Conservation (phyloP, 176 grass and related monocot genomes). For the Otatea glauca region DNA sequence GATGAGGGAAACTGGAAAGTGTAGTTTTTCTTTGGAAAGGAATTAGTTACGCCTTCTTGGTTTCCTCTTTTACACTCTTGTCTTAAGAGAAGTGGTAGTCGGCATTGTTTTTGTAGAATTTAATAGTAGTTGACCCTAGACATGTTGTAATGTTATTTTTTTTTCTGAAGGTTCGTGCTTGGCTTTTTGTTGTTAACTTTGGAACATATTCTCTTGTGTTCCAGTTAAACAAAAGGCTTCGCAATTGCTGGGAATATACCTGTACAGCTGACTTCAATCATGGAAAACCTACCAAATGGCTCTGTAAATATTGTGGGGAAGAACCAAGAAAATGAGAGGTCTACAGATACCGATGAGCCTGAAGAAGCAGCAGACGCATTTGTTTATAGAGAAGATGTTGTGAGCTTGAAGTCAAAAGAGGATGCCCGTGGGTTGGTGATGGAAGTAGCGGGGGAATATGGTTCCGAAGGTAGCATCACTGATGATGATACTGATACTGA, state of each 20-base stretch:
- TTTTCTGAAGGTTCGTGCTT: not conserved
- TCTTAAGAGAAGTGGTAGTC: not conserved
- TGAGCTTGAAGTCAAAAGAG: slow-evolving; percentile 59
- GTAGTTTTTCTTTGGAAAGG: not conserved
- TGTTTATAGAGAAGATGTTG: slow-evolving; percentile 87
- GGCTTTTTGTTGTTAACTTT: not conserved
- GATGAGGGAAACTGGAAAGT: not conserved
- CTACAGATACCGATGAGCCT: slow-evolving; percentile 31
- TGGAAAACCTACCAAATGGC: slow-evolving; percentile 49
- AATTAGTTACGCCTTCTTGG: not conserved
- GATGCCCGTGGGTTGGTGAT: slow-evolving; percentile 71
- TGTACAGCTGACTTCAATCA: slow-evolving; percentile 33
- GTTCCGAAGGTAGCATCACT: slow-evolving; percentile 80
- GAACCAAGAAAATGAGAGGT: slow-evolving; percentile 36
- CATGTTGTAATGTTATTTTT: not conserved
- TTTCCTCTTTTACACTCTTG: not conserved
- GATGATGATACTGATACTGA: slow-evolving; percentile 69
- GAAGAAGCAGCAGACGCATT: slow-evolving; percentile 50
- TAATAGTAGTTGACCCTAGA: not conserved
- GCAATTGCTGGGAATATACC: not conserved
- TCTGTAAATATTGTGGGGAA: slow-evolving; percentile 32
- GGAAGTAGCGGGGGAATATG: slow-evolving; percentile 84
- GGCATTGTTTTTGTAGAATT: slow-evolving; percentile 11
- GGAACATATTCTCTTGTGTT: slow-evolving; percentile 27
- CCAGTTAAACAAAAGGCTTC: slow-evolving; percentile 36